Conservation (phyloP, 164 flowering plant genomes). For the Vitis amurensis region DNA sequence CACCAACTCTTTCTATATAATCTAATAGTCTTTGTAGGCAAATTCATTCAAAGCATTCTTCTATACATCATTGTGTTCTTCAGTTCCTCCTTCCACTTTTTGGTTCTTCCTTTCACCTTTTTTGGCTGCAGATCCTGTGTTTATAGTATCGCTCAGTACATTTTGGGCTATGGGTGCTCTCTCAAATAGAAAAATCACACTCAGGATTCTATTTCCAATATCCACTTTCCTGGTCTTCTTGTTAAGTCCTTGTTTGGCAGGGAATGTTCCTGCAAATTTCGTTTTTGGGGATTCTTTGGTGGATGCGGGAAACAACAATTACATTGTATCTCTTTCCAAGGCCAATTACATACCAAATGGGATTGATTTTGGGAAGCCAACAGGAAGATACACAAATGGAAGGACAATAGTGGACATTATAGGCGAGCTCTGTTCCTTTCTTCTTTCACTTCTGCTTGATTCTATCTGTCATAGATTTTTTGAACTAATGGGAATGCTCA, state of each 20-base stretch:
- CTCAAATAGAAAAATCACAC: background rate
- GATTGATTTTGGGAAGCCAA: constrained; percentile 67
- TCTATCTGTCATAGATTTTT: too few relatives aligned
- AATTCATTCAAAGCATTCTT: too few relatives aligned
- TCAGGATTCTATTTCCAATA: background rate
- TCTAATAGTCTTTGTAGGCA: too few relatives aligned
- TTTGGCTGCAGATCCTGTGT: too few relatives aligned
- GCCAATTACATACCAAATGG: constrained; percentile 72
- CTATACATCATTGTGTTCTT: too few relatives aligned
- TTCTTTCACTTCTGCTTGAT: background rate
- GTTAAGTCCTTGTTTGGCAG: constrained; percentile 3
- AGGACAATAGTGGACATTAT: constrained; percentile 69
- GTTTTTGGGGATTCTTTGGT: constrained; percentile 84
- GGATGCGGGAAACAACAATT: constrained; percentile 85
- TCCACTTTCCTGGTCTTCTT: background rate
- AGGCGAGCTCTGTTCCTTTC: constrained; percentile 33
- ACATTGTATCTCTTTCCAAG: constrained; percentile 57
- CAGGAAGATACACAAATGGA: constrained; percentile 78
- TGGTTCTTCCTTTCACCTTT: too few relatives aligned
- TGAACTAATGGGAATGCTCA: too few relatives aligned
- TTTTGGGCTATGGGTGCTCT: background rate
- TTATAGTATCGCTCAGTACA: too few relatives aligned
- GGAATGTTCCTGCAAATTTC: constrained; percentile 46
- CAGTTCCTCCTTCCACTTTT: too few relatives aligned
- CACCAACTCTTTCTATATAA: too few relatives aligned